These are phyloP conservation scores for Oryza coarctata DNA, from an alignment of 176 grass and related monocot species.

Conservation along the genomic window DNA sequence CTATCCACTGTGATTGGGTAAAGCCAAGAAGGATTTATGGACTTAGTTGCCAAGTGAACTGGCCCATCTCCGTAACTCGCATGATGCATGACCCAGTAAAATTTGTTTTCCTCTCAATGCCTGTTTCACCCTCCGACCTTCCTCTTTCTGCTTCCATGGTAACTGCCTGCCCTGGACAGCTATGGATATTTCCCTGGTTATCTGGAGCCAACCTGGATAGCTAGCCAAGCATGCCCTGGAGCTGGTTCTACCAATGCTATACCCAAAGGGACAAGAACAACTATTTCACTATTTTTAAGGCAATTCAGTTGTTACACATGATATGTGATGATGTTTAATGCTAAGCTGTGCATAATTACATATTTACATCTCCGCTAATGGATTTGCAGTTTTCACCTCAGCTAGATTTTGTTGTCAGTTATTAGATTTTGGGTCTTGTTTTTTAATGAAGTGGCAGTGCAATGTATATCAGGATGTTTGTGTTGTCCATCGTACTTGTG, in stretches of 20 bases:
- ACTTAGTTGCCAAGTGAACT: neutral
- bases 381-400: constrained; percentile 1
- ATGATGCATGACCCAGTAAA: neutral
- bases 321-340: constrained; percentile 25
- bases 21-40: neutral
- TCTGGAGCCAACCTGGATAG: neutral
- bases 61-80: neutral
- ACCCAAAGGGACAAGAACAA: neutral
- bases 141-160: neutral
- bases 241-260: neutral
- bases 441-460: neutral
- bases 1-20: neutral
- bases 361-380: neutral
- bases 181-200: neutral
- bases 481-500: neutral
- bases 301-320: constrained; percentile 16
- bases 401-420: neutral
- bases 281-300: neutral
- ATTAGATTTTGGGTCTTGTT: neutral
- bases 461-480: constrained; percentile 8
- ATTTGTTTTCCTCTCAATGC: neutral
- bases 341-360: neutral
- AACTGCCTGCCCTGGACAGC: neutral
- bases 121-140: neutral
- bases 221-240: neutral